Percentiles rank a stretch among this genome's conserved stretches.
phyloP scores from a whole-genome alignment of 2,329 filamentous ascomycete genomes.

The Nothophoma quercina region DNA sequence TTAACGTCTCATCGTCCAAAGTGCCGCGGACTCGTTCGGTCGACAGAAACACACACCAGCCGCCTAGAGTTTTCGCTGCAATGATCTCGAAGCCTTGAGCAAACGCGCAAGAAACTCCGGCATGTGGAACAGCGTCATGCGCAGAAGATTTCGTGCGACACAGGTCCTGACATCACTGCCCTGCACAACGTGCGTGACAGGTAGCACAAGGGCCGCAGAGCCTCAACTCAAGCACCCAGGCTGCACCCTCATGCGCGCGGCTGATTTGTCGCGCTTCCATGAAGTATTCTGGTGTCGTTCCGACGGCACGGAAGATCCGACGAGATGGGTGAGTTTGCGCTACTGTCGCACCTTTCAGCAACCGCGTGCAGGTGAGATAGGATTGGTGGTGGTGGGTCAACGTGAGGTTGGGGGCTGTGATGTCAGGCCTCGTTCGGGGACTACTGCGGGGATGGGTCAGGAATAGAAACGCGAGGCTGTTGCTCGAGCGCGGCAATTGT shows the following conservation, averaged over 20 bases:
- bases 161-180: constrained; percentile 4
- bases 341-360: constrained; percentile 9
- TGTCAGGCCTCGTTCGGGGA: constrained; percentile 16
- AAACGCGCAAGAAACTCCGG: not conserved
- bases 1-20: not conserved
- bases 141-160: not conserved
- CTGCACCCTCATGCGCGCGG: not conserved
- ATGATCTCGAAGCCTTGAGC: not conserved
- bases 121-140: not conserved
- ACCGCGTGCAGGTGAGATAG: constrained; percentile 1
- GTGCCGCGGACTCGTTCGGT: not conserved
- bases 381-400: not conserved
- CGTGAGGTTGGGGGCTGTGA: constrained; percentile 6
- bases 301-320: not conserved
- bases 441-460: constrained; percentile 11
- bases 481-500: not conserved
- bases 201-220: constrained; percentile 19
- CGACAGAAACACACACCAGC: not conserved
- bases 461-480: constrained; percentile 15
- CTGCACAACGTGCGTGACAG: constrained; percentile 4
- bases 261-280: constrained; percentile 2
- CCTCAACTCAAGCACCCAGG: constrained; percentile 8
- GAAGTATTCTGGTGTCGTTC: not conserved
- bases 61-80: not conserved
- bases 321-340: not conserved